phyloP scores from a whole-genome alignment of 1,284 basidiomycete species.

The Leccinum pachyderme region DNA sequence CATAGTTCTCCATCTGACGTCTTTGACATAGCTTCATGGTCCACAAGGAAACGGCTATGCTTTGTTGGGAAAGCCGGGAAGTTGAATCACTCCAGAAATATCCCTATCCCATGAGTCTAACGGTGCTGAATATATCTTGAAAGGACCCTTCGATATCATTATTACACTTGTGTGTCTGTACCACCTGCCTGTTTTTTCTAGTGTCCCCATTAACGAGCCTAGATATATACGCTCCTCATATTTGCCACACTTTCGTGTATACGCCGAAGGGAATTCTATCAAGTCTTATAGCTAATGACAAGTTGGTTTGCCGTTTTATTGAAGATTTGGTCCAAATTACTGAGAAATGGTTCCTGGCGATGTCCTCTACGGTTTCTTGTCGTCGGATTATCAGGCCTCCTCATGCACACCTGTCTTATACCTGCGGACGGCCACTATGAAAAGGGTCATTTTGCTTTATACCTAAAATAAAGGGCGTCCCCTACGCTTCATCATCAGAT shows the following conservation, averaged over 20 bases:
- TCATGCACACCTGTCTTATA: background rate
- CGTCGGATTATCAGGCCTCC: slow-evolving; percentile 6
- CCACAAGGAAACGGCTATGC: slow-evolving; percentile 74
- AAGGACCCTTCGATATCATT: slow-evolving; percentile 22
- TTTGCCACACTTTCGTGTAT: slow-evolving; percentile 2
- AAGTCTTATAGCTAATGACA: background rate
- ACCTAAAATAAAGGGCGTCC: slow-evolving; percentile 16
- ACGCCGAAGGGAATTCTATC: background rate
- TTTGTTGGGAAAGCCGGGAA: slow-evolving; percentile 55
- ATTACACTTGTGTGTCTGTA: slow-evolving; percentile 23
- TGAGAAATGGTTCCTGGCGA: slow-evolving; percentile 15
- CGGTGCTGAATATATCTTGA: slow-evolving; percentile 11
- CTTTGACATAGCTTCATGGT: slow-evolving; percentile 53
- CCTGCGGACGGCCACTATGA: slow-evolving; percentile 22
- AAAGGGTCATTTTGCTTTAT: slow-evolving; percentile 19
- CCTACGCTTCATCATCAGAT: slow-evolving; percentile 11
- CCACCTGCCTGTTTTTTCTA: slow-evolving; percentile 16
- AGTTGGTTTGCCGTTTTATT: background rate
- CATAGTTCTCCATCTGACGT: slow-evolving; percentile 4
- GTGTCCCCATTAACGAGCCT: slow-evolving; percentile 12
- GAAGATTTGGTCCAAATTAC: background rate
- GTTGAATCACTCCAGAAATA: background rate
- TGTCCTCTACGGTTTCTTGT: slow-evolving; percentile 11
- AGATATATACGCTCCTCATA: slow-evolving; percentile 7
- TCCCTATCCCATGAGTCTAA: slow-evolving; percentile 1